These are phyloP conservation scores for Candida rishiriensis DNA, from an alignment of 805 yeast species.

Conservation along the genomic window DNA sequence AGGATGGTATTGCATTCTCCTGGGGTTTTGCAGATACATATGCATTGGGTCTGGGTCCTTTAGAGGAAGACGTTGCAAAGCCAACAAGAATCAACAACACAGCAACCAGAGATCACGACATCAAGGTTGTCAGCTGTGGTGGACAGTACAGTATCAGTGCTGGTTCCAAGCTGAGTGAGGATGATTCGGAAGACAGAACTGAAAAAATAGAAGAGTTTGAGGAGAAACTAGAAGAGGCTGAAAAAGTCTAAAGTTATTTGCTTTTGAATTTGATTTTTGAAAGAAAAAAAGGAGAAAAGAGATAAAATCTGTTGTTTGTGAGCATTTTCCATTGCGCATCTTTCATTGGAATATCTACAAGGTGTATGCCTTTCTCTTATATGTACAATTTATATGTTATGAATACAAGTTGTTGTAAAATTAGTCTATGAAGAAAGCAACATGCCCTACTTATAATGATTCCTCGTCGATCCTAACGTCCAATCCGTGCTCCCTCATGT, in stretches of 20 bases:
- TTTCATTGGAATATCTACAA: no score
- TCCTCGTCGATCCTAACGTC: conserved; percentile 64
- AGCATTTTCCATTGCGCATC: no score
- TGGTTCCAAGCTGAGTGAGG: conserved; percentile 59
- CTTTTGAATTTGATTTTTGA: not conserved
- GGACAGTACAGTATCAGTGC: conserved; percentile 94
- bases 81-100: conserved; percentile 93
- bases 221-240: conserved; percentile 19
- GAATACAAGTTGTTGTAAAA: not conserved
- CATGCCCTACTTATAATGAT: conserved; percentile 1
- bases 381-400: no score
- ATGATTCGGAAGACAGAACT: conserved; percentile 43
- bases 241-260: not conserved
- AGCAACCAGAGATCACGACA: conserved; percentile 79
- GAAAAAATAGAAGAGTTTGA: conserved; percentile 52
- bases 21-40: conserved; percentile 99
- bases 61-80: conserved; percentile 77
- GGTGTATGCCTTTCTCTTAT: no score
- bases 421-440: not conserved
- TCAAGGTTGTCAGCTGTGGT: conserved; percentile 80
- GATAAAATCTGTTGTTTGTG: no score
- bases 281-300: not conserved
- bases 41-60: conserved; percentile 87
- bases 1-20: conserved; percentile 79
- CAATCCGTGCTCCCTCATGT: conserved; percentile 54